Evolutionary conservation across 164 flowering plant genomes (phyloP), one percentile per base, ranked within the genome.

Genomic region (Dillenia suffruticosa): DNA sequence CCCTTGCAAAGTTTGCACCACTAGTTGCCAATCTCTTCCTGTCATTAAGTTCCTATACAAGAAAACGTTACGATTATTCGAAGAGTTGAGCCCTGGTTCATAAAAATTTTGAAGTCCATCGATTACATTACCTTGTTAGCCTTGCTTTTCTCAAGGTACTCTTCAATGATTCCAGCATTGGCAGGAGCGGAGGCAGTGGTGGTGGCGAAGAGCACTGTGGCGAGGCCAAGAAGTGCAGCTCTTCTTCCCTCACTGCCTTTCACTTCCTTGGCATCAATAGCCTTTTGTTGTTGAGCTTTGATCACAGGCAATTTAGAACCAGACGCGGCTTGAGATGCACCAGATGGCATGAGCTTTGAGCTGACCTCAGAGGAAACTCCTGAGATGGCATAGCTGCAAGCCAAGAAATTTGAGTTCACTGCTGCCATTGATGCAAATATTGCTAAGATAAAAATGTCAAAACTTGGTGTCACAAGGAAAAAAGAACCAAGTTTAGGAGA

Each of bases 21-120:
- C 91, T 89, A 44, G 98, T 94, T 2, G 95, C 98, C 85, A 91
- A 66, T 61, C 98, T 86, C 85, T 94, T 94, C 90, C 82, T 81
- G 90, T 94, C 98, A 70, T 94, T 91, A 84, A 94, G 59, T 67
- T 86, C 97, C 98, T 94, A 48, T 46, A 63, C 50, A 9, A 6
- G 9, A 44, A 63, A 43, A 32, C 10, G 5, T 32, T 32, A 32
- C 40, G 40, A 32, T 32, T 6, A 32, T 32, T 32, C 40, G 6
- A 32, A 32, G 40, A 7, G 40, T 32, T 32, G 40, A 32, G 40
- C 6, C 0, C 7, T 6, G 5, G 6, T 32, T 32, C 40, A 4
- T 32, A 32, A 32, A 32, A 32, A 32, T 4, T 32, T 32, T 5
- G 6, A 32, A 32, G 40, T 32, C 40, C 6, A 4, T 32, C 5